Base-by-base conservation (phyloP, 805 yeast species). In the Cyberlindnera bimundalis region DNA sequence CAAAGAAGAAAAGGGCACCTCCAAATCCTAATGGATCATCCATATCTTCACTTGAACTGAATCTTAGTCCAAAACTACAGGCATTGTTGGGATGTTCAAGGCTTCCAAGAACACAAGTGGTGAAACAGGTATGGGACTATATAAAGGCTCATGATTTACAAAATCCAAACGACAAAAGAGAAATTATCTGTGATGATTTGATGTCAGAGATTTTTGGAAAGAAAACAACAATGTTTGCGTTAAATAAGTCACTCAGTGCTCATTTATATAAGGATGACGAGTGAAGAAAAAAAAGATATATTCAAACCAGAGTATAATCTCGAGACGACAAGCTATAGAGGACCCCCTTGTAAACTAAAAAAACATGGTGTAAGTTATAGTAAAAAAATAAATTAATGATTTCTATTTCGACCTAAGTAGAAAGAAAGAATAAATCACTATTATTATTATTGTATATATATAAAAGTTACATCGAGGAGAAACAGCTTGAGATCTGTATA, bases 61-160 rank as follows among this genome's bases (percentile, higher is more conserved):
- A 59, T 9, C 58, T 84, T 18, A 76, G 84, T 23, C 67, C 73
- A 2, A 72, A 71, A 28, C 66, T 86, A 24, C 67, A 70, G 36
- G 67, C 57, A 3, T 58, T 86, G 13, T 55, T 85, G 8, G 76
- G 73, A 1, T 65, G 53, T 15, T 41, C 57, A 1, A 68, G 62
- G 40, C 54, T 77, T 31, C 71, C 90, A 4, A 64, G 95, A 50
- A 79, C 91, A 0, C 81, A 81, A 55, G 79, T 83, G 14, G 89
- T 84, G 9, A 82, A 82, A 46, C 61, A 61, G 33, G 58, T 84
- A 5, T 85, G 95, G 95, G 73, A 68, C 12, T 77, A 87, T 59
- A 83, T 87, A 42, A 81, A 79, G 51, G 73, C 59, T 10, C 56
- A 82, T 44, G 59, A 74, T 21, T 60, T 86, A 23, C 95, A 85